Conservation (phyloP, 257 asterid genomes). For the Fraxinus quadrangulata region DNA sequence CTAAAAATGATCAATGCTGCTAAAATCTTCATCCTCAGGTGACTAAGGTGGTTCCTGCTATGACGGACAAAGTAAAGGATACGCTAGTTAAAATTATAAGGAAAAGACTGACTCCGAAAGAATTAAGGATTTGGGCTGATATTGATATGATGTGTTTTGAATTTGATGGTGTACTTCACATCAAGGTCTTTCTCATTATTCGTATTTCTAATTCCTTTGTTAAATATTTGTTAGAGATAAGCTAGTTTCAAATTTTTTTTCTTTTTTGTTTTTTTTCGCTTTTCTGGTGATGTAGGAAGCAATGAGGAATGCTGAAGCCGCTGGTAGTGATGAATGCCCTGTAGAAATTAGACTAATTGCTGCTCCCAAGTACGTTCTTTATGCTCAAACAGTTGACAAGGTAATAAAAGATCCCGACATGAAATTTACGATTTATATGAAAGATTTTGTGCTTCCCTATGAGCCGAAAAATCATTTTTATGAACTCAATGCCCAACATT, state of each 20-base stretch:
- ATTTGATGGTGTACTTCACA: slow-evolving; percentile 56
- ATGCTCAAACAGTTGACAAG: slow-evolving; percentile 89
- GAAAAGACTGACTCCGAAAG: slow-evolving; percentile 57
- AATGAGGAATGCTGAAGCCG: slow-evolving; percentile 98
- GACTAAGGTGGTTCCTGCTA: slow-evolving; percentile 51
- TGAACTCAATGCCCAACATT: too few species aligned
- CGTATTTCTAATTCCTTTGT: slow-evolving; percentile 17
- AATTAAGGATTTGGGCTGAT: slow-evolving; percentile 46
- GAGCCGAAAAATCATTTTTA: too few species aligned
- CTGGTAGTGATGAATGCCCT: slow-evolving; percentile 87
- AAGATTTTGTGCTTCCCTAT: not conserved
- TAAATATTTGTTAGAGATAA: too few species aligned
- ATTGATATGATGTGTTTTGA: slow-evolving; percentile 52
- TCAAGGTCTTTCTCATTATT: slow-evolving; percentile 34
- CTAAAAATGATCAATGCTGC: too few species aligned
- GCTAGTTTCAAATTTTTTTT: too few species aligned
- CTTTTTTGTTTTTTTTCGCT: too few species aligned
- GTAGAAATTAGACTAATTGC: slow-evolving; percentile 90
- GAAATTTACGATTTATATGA: not conserved
- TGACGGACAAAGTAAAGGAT: slow-evolving; percentile 45
- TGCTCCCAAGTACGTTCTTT: slow-evolving; percentile 84
- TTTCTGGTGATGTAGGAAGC: slow-evolving; percentile 57
- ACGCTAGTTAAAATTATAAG: slow-evolving; percentile 39
- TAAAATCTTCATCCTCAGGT: slow-evolving; percentile 26
- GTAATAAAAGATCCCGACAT: slow-evolving; percentile 32